Evolutionary conservation across 139 green algal species (phyloP).

Genomic region (Dunaliella primolecta): DNA sequence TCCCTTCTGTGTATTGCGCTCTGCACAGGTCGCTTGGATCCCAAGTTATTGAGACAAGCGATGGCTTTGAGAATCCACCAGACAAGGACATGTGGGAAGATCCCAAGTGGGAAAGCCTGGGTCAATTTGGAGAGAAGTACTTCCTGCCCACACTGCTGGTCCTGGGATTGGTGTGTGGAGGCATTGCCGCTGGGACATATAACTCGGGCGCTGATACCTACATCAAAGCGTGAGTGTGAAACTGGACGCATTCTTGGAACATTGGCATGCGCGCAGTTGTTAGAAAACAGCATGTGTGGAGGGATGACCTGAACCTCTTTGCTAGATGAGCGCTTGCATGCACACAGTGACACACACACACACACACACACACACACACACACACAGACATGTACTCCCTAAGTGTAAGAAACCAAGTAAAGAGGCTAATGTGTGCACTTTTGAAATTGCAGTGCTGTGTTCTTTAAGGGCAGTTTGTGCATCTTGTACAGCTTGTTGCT

Average conservation of each 20-base stretch:
- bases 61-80: background rate
- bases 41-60: background rate
- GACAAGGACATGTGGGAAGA: conserved; percentile 48
- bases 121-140: conserved; percentile 39
- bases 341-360: too few relatives aligned
- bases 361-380: too few relatives aligned
- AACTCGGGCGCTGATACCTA: conserved; percentile 23
- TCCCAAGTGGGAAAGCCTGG: conserved; percentile 37
- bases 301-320: too few relatives aligned
- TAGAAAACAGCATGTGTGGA: too few relatives aligned
- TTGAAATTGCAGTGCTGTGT: background rate
- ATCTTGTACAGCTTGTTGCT: too few relatives aligned
- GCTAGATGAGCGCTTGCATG: too few relatives aligned
- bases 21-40: background rate
- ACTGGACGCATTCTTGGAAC: too few relatives aligned
- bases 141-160: conserved; percentile 44
- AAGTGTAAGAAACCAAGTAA: too few relatives aligned
- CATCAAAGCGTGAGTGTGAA: conserved; percentile 24
- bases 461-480: background rate
- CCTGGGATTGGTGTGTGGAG: conserved; percentile 38
- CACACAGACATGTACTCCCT: too few relatives aligned
- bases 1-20: too few relatives aligned
- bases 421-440: too few relatives aligned
- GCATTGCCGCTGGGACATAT: conserved; percentile 35
- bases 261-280: too few relatives aligned